A percentile compares a stretch with the other conserved stretches of the same genome.
These are phyloP conservation scores for Beauveria medogensis DNA, from an alignment of 2,329 filamentous ascomycete genomes.

Conservation along the genomic window DNA sequence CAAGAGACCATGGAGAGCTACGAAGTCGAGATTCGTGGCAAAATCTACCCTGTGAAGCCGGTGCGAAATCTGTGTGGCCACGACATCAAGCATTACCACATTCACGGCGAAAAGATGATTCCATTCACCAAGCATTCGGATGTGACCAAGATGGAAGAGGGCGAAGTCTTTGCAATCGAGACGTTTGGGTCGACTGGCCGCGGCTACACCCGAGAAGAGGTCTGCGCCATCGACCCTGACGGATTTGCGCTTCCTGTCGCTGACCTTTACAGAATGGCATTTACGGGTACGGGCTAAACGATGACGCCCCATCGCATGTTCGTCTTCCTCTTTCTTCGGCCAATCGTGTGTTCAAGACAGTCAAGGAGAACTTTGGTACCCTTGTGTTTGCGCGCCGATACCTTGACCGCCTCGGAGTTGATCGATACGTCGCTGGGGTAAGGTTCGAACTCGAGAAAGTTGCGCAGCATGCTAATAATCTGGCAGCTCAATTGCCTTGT, in stretches of 20 bases:
- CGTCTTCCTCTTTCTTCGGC: conserved; percentile 42
- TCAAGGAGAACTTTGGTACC: conserved; percentile 55
- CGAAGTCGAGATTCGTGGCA: conserved; percentile 71
- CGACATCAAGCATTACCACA: conserved; percentile 75
- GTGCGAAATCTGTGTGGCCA: conserved; percentile 80
- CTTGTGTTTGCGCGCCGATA: conserved; percentile 55
- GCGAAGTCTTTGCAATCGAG: conserved; percentile 86
- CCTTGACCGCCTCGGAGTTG: conserved; percentile 52
- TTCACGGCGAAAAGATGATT: conserved; percentile 83
- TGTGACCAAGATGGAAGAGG: conserved; percentile 91
- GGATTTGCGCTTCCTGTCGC: not conserved
- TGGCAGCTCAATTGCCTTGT: conserved; percentile 48
- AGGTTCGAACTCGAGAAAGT: conserved; percentile 16
- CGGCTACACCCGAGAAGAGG: conserved; percentile 64
- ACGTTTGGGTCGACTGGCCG: conserved; percentile 87
- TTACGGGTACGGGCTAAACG: conserved; percentile 42
- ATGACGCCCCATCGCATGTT: conserved; percentile 26
- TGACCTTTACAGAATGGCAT: conserved; percentile 26
- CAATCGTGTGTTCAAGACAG: conserved; percentile 47
- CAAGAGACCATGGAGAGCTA: conserved; percentile 90
- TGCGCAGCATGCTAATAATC: not conserved
- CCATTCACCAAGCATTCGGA: conserved; percentile 80
- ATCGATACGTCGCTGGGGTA: conserved; percentile 51
- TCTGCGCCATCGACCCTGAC: conserved; percentile 18
- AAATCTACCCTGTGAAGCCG: conserved; percentile 68